phyloP scores from a whole-genome alignment of 345 rosid species.

The Camelina neglecta region DNA sequence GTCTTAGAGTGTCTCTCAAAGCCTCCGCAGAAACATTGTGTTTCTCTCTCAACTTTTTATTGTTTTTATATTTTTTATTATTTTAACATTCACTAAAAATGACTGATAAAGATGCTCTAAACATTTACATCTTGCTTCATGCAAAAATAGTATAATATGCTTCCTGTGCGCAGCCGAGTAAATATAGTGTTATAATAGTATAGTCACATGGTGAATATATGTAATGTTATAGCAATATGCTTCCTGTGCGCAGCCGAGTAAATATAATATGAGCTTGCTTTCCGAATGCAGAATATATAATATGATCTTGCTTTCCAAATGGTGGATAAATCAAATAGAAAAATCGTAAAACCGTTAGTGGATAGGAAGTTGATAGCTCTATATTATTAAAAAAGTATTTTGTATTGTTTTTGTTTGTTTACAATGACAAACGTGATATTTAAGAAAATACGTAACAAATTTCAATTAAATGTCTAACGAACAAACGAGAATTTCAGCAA shows the following conservation, averaged over 20 bases:
- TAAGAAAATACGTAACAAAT: background rate
- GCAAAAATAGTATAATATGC: background rate
- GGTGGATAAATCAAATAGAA: background rate
- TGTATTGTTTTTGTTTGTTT: background rate
- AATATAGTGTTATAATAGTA: background rate
- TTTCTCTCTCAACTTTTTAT: too few species aligned
- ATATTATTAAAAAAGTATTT: background rate
- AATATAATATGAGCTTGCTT: background rate
- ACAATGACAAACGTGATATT: background rate
- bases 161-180: background rate
- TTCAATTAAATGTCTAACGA: background rate
- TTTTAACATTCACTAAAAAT: too few species aligned
- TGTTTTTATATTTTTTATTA: too few species aligned
- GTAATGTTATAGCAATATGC: conserved; percentile 1
- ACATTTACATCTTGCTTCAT: too few species aligned
- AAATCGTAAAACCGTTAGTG: background rate
- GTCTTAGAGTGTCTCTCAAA: too few species aligned
- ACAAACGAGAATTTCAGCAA: background rate
- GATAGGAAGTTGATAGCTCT: background rate
- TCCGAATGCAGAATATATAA: background rate
- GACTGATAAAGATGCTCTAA: background rate
- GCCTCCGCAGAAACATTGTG: too few species aligned
- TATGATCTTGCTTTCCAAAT: background rate
- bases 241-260: background rate
- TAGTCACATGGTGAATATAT: conserved; percentile 18